Conservation (phyloP, 148 eudicot species). For the Fagopyrum esculentum region DNA sequence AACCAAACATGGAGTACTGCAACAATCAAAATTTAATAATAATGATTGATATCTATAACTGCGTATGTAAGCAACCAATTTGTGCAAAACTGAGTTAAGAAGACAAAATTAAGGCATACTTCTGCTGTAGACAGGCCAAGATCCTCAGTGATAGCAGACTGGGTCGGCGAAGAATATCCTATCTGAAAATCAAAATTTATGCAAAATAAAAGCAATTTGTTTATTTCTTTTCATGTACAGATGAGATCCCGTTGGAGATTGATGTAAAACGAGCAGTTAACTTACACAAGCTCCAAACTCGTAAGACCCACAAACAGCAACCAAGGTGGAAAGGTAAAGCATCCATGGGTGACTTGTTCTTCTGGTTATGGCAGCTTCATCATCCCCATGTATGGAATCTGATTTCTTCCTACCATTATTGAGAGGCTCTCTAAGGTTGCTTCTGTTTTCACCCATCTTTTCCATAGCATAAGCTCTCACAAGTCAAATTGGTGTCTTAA, state of each 20-base stretch:
- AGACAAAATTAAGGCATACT: conserved; percentile 28
- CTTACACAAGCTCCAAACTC: conserved; percentile 87
- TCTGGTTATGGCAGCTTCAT: conserved; percentile 6
- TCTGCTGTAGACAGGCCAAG: conserved; percentile 63
- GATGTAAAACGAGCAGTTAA: neutral
- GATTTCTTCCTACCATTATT: conserved; percentile 1
- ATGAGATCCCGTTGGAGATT: neutral
- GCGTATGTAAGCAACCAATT: neutral
- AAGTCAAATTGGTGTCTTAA: neutral
- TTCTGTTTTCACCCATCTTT: conserved; percentile 25
- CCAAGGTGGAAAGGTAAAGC: conserved; percentile 74
- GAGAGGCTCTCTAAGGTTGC: conserved; percentile 12
- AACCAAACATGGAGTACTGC: conserved; percentile 87
- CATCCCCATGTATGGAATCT: conserved; percentile 10
- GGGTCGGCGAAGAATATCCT: conserved; percentile 83
- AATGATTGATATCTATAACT: neutral
- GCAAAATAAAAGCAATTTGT: neutral
- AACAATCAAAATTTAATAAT: neutral
- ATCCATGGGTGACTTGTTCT: conserved; percentile 51
- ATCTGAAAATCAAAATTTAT: conserved; percentile 34
- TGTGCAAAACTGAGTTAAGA: neutral
- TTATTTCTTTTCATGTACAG: neutral
- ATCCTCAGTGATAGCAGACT: conserved; percentile 64
- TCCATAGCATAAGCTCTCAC: conserved; percentile 5
- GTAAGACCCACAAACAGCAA: conserved; percentile 92